Base-by-base conservation (phyloP, 106 monocot species). In the Chionographis japonica region DNA sequence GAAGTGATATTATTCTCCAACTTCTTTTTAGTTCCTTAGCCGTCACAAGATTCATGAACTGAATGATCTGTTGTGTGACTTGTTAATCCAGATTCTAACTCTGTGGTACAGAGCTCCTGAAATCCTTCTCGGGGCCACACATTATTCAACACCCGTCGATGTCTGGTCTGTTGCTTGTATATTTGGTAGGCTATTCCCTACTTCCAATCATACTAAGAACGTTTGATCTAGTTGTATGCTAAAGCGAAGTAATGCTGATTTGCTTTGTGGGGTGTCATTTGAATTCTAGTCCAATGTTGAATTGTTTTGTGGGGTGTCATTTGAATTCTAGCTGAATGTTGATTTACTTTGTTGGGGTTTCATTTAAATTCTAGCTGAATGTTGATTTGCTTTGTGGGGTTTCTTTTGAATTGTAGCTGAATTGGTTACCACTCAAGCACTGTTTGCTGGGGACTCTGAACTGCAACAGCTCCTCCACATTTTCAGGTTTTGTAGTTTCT, bases 391-490 rank as follows among this genome's bases (percentile, higher is more conserved):
- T 14, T 46, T 38, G 18, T 40, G 15, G 17, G 6, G 4, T 39
- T 42, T 37, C 40, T 53, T 57, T 12, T 58, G 7, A 36, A 54
- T 69, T 68, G 12, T 60, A 89, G 93, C 93, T 77, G 93, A 94
- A 80, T 66, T 99, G 53, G 81, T 84, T 36, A 90, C 98, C 11
- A 93, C 74, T 14, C 83, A 93, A 78, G 76, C 98, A 17, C 77
- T 93, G 8, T 99, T 99, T 72, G 71, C 86, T 58, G 93, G 98
- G 4, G 98, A 99, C 62, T 99, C 98, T 61, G 98, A 99, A 62
- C 69, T 93, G 67, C 93, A 93, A 37, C 98, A 99, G 69, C 98
- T 99, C 2, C 83, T 99, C 11, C 93, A 90, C 63, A 90, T 94
- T 57, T 94, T 94, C 87, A 87, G 80, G 88, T 84, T 12, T 61